A percentile compares a stretch with the other conserved stretches of the same genome.
Conservation (phyloP, 768 basidiomycete species). For the Leccinum rimulosum region DNA sequence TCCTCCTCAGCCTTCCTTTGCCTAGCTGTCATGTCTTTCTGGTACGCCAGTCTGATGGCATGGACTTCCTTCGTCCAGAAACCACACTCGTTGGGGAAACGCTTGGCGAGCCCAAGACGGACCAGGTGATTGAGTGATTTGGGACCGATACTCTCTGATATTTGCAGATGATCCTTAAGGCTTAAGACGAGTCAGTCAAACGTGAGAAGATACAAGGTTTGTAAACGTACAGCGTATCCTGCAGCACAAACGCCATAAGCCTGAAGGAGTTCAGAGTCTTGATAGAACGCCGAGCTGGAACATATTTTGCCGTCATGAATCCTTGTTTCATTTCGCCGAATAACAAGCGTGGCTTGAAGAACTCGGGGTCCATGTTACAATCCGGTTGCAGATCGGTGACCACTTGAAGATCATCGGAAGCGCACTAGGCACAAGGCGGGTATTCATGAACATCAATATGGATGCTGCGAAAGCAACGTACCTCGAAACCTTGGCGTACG, state of each 20-base stretch:
- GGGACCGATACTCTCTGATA: conserved; percentile 23
- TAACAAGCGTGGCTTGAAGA: conserved; percentile 34
- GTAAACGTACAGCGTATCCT: conserved; percentile 24
- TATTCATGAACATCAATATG: not conserved
- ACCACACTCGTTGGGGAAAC: conserved; percentile 24
- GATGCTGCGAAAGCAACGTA: conserved; percentile 13
- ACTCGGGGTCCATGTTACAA: conserved; percentile 15
- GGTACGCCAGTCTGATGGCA: not conserved
- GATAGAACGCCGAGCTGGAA: conserved; percentile 17
- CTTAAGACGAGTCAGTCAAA: conserved; percentile 15
- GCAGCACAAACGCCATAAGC: conserved; percentile 15
- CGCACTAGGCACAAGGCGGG: conserved; percentile 2
- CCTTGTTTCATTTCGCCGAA: conserved; percentile 43
- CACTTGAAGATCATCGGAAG: conserved; percentile 18
- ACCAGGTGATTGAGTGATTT: conserved; percentile 30
- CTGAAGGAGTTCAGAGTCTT: conserved; percentile 6
- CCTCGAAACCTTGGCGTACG: conserved; percentile 45
- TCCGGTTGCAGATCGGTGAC: conserved; percentile 20
- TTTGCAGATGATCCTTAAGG: conserved; percentile 23
- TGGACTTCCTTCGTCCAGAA: conserved; percentile 25
- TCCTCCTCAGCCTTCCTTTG: conserved; percentile 14
- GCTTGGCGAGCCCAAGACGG: conserved; percentile 30
- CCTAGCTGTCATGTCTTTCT: conserved; percentile 2
- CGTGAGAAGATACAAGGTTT: not conserved
- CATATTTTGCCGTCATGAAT: conserved; percentile 34